Evolutionary conservation across 495 filamentous ascomycete species (phyloP).

Genomic region (Articulospora tetracladia): DNA sequence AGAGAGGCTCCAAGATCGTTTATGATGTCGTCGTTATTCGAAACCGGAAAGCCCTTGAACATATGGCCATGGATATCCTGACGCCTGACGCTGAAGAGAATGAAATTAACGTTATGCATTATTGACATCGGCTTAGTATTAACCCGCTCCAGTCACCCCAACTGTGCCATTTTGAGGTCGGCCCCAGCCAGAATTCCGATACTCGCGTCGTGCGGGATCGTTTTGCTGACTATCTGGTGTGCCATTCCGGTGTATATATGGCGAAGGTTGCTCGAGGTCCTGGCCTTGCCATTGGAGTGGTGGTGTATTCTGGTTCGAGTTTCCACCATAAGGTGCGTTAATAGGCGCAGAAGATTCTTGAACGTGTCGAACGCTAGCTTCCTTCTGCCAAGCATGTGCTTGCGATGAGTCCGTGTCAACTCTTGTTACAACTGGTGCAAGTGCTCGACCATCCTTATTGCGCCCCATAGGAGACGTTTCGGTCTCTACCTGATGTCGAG

Average conservation of each 20-base stretch:
- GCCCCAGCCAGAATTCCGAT: constrained; percentile 50
- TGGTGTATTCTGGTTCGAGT: constrained; percentile 35
- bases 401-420: constrained; percentile 78
- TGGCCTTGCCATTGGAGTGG: constrained; percentile 38
- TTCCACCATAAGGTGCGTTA: constrained; percentile 21
- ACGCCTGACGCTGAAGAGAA: constrained; percentile 6
- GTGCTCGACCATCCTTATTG: constrained; percentile 41
- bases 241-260: constrained; percentile 29
- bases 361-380: constrained; percentile 75
- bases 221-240: constrained; percentile 25
- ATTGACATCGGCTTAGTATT: neutral
- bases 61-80: constrained; percentile 9
- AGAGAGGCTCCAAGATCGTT: constrained; percentile 7
- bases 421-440: constrained; percentile 48
- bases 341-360: constrained; percentile 50
- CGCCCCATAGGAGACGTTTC: constrained; percentile 42
- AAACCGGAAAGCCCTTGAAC: neutral
- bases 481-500: constrained; percentile 52
- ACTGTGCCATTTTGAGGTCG: constrained; percentile 26
- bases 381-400: constrained; percentile 70
- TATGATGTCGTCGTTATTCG: constrained; percentile 1
- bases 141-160: constrained; percentile 25
- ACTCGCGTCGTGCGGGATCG: constrained; percentile 37
- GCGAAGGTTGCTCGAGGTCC: constrained; percentile 30
- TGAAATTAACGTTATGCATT: constrained; percentile 21